Evolutionary conservation across 805 yeast species (phyloP).

Genomic region (Yarrowia sp.): DNA sequence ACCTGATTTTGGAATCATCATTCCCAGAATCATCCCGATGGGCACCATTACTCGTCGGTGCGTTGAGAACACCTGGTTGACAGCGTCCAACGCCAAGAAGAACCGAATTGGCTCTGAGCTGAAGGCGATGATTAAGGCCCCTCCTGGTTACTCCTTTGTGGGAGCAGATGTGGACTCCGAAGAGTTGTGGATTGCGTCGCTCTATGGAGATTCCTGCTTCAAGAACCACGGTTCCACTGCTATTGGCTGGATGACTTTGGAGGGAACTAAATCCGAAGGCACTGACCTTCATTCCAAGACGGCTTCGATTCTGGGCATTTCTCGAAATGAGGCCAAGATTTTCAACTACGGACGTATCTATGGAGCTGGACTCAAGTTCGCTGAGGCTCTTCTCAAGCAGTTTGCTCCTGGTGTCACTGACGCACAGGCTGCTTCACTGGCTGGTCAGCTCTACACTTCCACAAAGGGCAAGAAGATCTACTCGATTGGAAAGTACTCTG

Average conservation of each 20-base stretch:
- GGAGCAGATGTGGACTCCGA: slow-evolving; percentile 99
- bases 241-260: slow-evolving; percentile 98
- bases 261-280: slow-evolving; percentile 86
- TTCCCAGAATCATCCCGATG: slow-evolving; percentile 86
- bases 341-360: slow-evolving; percentile 96
- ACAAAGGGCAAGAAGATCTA: slow-evolving; percentile 68
- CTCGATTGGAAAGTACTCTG: slow-evolving; percentile 41
- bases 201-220: slow-evolving; percentile 89
- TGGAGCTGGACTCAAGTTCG: slow-evolving; percentile 95
- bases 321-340: slow-evolving; percentile 87
- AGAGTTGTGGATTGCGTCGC: slow-evolving; percentile 95
- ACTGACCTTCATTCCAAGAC: slow-evolving; percentile 96
- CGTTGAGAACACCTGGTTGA: slow-evolving; percentile 95
- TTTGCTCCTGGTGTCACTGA: slow-evolving; percentile 73
- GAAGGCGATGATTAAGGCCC: slow-evolving; percentile 82
- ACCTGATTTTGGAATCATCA: slow-evolving; percentile 60
- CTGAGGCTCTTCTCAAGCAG: slow-evolving; percentile 75
- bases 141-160: slow-evolving; percentile 83
- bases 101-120: slow-evolving; percentile 89
- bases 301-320: slow-evolving; percentile 82
- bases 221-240: slow-evolving; percentile 94
- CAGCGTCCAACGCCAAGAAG: slow-evolving; percentile 91
- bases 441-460: slow-evolving; percentile 65
- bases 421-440: slow-evolving; percentile 61
- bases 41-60: slow-evolving; percentile 97